A percentile compares a stretch with the other conserved stretches of the same genome.
Conservation (phyloP, 148 eudicot genomes). For the Heliosperma pusillum region DNA sequence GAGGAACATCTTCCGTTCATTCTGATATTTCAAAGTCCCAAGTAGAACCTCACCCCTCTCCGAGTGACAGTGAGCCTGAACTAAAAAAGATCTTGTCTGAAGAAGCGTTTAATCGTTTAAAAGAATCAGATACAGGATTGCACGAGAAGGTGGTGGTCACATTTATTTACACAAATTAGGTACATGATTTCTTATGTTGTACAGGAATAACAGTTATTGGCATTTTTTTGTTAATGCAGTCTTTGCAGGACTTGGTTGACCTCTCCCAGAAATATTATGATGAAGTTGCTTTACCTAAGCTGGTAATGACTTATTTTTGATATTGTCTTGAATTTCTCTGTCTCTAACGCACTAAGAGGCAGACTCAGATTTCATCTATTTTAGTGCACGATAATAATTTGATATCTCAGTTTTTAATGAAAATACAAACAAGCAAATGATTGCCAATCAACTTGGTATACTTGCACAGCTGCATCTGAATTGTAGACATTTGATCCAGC, state of each 20-base stretch:
- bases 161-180: neutral
- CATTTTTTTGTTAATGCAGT: conserved; percentile 40
- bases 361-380: too few relatives aligned
- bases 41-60: conserved; percentile 35
- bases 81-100: conserved; percentile 73
- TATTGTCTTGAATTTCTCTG: too few relatives aligned
- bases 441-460: neutral
- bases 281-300: conserved; percentile 95
- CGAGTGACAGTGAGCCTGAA: conserved; percentile 50
- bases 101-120: conserved; percentile 73
- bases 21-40: conserved; percentile 39
- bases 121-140: conserved; percentile 87
- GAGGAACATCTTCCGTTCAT: conserved; percentile 39
- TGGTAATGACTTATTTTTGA: conserved; percentile 40
- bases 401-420: neutral
- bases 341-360: too few relatives aligned
- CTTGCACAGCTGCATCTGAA: neutral
- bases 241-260: conserved; percentile 77
- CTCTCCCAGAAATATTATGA: conserved; percentile 85
- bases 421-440: neutral
- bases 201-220: neutral
- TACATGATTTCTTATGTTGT: neutral
- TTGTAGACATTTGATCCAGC: neutral
- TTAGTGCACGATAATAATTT: neutral
- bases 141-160: conserved; percentile 72